Base-by-base conservation (phyloP, 208 protist species). In the Phytomonas sp. region DNA sequence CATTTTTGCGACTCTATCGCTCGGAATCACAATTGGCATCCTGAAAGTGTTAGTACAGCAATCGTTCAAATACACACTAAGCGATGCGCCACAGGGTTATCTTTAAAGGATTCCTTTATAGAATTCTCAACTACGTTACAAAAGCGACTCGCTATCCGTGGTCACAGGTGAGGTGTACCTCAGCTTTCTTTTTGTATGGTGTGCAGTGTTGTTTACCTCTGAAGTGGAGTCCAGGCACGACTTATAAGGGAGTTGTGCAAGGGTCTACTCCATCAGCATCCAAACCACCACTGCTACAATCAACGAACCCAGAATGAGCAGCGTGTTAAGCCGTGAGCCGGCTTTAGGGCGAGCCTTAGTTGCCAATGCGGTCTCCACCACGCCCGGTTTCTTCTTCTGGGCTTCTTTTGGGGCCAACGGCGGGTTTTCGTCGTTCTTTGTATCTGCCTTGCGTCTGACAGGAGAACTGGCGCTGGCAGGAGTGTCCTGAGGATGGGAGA, bases 391-490 rank as follows among this genome's bases (percentile, higher is more conserved):
- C 13, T 51, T 64, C 13, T 34, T 40, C 23, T 6, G 4, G 31
- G 23, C 36, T 17, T 64, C 36, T 56, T 60, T 72, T 28, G 46
- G 68, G 28, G 15, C 69, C n/a, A 23, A 13, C 43, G 32, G 40
- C 28, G 62, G 46, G 2, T 68, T 56, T 1, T 53, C n/a, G 3
- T 29, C 29, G n/a, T 46, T 51, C 4, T 67, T 29, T 11, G 34
- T 65, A 13, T 63, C 67, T 2, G 74, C 59, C 4, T 67, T 11
- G 46, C 69, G 53, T 32, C 64, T 65, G 23, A 59, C 65, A 36
- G 62, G 53, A 33, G 23, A 36, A 28, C 43, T 40, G 11, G 29
- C 67, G 33, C 29, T 36, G 0, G 33, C 29, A 23, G 63, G 34
- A 32, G 33, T 26, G 2, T 31, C 60, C 13, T 26, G 61, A 17